These are phyloP conservation scores for Sclerotiophoma versabilis DNA, from an alignment of 2,329 filamentous ascomycete species.

Conservation along the genomic window DNA sequence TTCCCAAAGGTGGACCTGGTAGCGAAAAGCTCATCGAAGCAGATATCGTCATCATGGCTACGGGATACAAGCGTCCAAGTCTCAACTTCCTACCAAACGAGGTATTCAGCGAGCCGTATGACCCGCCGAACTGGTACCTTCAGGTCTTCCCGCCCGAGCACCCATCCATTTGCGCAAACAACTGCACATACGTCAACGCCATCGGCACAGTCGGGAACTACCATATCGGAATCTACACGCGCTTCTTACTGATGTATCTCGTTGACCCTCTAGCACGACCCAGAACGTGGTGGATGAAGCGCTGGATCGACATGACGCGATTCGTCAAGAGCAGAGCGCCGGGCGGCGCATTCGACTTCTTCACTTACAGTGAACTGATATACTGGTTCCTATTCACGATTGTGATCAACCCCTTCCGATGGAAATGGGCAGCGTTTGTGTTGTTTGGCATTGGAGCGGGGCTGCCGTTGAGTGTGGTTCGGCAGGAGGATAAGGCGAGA, in stretches of 20 bases:
- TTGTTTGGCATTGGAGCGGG: constrained; percentile 75
- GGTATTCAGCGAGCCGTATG: constrained; percentile 75
- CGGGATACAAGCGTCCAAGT: constrained; percentile 77
- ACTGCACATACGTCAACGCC: constrained; percentile 81
- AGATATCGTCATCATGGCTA: constrained; percentile 83
- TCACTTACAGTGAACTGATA: constrained; percentile 82
- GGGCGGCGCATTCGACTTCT: constrained; percentile 80
- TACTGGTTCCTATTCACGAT: constrained; percentile 88
- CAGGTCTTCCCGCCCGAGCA: constrained; percentile 82
- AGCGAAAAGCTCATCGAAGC: constrained; percentile 69
- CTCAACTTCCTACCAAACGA: constrained; percentile 77
- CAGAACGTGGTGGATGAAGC: constrained; percentile 75
- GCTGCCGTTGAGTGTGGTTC: constrained; percentile 71
- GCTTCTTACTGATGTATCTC: constrained; percentile 86
- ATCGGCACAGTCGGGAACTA: constrained; percentile 86
- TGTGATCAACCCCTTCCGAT: constrained; percentile 81
- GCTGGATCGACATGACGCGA: constrained; percentile 86
- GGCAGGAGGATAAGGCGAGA: constrained; percentile 68
- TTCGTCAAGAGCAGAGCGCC: constrained; percentile 73
- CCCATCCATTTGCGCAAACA: constrained; percentile 78
- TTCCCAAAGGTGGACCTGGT: constrained; percentile 78
- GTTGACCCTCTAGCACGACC: constrained; percentile 79
- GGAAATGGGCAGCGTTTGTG: constrained; percentile 89
- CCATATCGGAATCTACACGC: constrained; percentile 89
- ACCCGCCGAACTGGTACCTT: constrained; percentile 85